These are phyloP conservation scores for Colletotrichum kahawae DNA, from an alignment of 2,329 filamentous ascomycete species.

Conservation along the genomic window DNA sequence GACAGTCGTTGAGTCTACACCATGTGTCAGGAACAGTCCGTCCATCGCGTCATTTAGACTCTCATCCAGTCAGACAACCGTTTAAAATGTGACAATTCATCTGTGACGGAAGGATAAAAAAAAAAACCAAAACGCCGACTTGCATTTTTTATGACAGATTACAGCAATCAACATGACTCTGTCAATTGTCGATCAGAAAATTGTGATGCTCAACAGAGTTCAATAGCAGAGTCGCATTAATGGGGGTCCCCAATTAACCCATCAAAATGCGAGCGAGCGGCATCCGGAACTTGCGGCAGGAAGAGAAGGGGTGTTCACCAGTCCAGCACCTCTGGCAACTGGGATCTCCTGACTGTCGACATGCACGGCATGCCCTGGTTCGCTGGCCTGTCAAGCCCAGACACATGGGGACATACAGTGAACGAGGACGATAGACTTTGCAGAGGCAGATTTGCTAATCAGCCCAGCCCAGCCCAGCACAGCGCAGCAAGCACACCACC, in stretches of 20 bases:
- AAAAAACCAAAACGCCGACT: background rate
- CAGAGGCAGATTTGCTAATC: background rate
- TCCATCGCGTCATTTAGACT: background rate
- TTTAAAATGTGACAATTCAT: background rate
- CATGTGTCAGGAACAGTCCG: background rate
- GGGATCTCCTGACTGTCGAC: background rate
- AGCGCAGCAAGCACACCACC: too few species aligned
- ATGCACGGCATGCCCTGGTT: background rate
- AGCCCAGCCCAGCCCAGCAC: background rate
- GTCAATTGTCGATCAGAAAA: background rate
- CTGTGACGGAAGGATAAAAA: accelerated
- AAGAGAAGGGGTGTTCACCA: background rate
- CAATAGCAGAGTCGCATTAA: background rate
- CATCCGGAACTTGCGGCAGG: background rate
- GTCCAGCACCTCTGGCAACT: background rate
- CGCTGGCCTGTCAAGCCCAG: background rate
- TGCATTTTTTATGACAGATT: background rate
- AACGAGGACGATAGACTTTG: background rate
- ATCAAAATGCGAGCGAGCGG: background rate
- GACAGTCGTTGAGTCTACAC: background rate
- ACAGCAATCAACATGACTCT: background rate
- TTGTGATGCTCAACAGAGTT: background rate
- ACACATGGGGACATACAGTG: too few species aligned
- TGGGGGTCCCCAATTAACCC: background rate
- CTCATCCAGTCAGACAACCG: background rate